Evolutionary conservation across 805 yeast genomes (phyloP), one percentile per base, ranked within the genome.

Genomic region (Cyberlindnera mrakii): DNA sequence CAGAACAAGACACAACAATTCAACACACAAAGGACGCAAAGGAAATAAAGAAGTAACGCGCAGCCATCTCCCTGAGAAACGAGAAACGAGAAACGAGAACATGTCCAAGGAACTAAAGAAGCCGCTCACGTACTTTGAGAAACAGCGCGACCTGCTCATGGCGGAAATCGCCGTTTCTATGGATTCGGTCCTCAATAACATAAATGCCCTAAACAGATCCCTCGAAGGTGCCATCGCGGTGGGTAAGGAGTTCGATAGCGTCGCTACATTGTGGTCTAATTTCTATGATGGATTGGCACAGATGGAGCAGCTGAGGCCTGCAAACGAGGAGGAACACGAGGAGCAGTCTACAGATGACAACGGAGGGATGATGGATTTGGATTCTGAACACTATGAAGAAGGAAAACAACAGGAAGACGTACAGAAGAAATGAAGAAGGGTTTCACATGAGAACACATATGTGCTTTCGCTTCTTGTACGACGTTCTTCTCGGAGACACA

Each of bases 241-340:
- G 3, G 90, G 93, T 1, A 78, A 79, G 54, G 90, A 82, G 46
- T 85, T 84, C 53, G 85, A 83, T 44, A 74, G 76, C 40, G 85
- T 83, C 14, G 75, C 89, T 3, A 64, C 71, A n/a, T 65, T 84
- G 30, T 85, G 95, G 95, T 66, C 72, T 30, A 72, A 72, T 31
- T 83, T 84, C 54, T 82, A 84, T 52, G 76, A 77, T 54, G 79
- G 79, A 0, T 39, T 69, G 17, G 65, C 63, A 11, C 66, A 65
- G 33, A 45, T 50, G 29, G 60, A 58, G 17, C 52, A 53, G 33
- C 34, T 59, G 30, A 57, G 48, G 35, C 31, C 19, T 31, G 31
- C 33, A 30, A 39, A 33, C 10, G 44, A 41, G 18, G 37, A 16
- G 11, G 47, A 32, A 16, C 25, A 40, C 2, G 43, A 41, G 18